These are phyloP conservation scores for Aspergillus sclerotiicarbonarius DNA, from an alignment of 495 filamentous ascomycete species.

Conservation along the genomic window DNA sequence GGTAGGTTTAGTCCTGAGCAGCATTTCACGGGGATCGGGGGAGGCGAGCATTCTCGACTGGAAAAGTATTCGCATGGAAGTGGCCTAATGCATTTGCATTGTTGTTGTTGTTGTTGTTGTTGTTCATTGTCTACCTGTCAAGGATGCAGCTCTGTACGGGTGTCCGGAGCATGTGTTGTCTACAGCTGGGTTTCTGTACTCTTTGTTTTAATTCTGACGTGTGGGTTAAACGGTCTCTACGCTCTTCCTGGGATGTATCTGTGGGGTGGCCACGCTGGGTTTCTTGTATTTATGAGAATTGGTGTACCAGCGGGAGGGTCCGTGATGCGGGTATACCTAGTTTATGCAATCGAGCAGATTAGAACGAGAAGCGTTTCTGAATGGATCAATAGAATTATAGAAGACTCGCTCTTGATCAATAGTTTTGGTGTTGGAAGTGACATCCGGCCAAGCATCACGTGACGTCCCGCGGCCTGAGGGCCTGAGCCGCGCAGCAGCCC, in stretches of 20 bases:
- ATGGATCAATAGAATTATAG: too few relatives aligned
- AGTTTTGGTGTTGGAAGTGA: neutral
- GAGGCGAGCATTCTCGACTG: neutral
- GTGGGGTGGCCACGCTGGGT: conserved; percentile 2
- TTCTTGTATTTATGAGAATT: conserved; percentile 17
- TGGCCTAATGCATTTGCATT: neutral
- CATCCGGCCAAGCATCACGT: conserved; percentile 17
- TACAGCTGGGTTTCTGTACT: conserved; percentile 8
- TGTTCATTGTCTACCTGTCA: neutral
- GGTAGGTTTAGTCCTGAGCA: neutral
- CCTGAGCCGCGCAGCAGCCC: neutral
- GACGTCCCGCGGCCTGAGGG: conserved; percentile 8
- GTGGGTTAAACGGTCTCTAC: conserved; percentile 9
- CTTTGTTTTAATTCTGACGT: conserved; percentile 10
- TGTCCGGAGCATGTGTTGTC: neutral
- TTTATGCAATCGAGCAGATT: neutral
- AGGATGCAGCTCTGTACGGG: neutral
- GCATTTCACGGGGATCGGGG: neutral
- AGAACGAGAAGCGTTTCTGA: neutral
- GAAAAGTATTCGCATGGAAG: neutral
- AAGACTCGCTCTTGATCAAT: too few relatives aligned
- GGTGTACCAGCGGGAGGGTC: conserved; percentile 9
- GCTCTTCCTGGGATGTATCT: conserved; percentile 3
- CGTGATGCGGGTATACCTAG: neutral
- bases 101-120: too few relatives aligned